A percentile compares a stretch with the other conserved stretches of the same genome.
Evolutionary conservation across 2,329 filamentous ascomycete genomes (phyloP).

Genomic region (Aspergillus sp.): DNA sequence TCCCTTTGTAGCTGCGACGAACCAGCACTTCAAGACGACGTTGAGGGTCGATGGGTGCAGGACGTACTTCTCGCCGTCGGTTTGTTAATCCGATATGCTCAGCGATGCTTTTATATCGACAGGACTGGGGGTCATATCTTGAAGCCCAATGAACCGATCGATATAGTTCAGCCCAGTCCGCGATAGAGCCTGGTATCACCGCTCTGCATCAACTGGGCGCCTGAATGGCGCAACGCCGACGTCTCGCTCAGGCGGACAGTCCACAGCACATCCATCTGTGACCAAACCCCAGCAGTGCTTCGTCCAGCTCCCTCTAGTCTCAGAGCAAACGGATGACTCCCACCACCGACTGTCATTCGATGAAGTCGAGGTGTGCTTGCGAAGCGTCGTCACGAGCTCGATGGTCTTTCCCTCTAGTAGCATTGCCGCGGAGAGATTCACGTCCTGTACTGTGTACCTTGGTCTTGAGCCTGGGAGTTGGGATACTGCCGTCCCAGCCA

Average conservation of each 20-base stretch:
- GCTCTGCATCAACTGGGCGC: neutral
- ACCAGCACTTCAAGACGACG: neutral
- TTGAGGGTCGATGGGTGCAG: slow-evolving; percentile 5
- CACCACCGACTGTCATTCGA: slow-evolving; percentile 23
- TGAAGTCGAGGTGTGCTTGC: slow-evolving; percentile 11
- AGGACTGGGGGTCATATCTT: neutral
- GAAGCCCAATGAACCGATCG: neutral
- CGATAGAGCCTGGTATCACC: neutral
- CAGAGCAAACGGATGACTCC: slow-evolving; percentile 18
- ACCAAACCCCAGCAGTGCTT: neutral
- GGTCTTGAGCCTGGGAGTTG: slow-evolving; percentile 2
- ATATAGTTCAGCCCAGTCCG: neutral
- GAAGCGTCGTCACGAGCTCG: slow-evolving; percentile 22
- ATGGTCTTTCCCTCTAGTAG: slow-evolving; percentile 15
- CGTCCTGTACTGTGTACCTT: slow-evolving; percentile 13
- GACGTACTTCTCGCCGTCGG: neutral
- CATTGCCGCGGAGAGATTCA: slow-evolving; percentile 20
- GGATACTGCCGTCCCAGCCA: slow-evolving; percentile 43
- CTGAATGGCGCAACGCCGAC: neutral
- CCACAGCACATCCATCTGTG: neutral
- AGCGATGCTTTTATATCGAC: neutral
- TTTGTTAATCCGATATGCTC: neutral
- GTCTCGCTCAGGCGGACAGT: neutral
- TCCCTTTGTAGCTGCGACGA: neutral
- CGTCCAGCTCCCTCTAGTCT: neutral